Conservation (phyloP, 148 eudicot genomes). For the Pharnaceum exiguum region DNA sequence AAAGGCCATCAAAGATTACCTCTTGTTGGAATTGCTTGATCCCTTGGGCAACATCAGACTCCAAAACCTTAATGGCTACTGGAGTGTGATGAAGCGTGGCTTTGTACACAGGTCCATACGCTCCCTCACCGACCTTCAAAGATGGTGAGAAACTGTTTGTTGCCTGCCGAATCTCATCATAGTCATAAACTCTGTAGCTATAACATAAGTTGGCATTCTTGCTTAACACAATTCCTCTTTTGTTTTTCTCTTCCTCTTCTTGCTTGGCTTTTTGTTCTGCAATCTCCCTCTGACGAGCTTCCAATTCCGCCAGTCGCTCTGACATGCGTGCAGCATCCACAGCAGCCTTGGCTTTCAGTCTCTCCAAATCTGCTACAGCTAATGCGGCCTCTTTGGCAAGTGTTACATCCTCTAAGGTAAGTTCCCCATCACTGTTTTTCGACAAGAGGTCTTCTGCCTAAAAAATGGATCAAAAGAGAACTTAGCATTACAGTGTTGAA, state of each 20-base stretch:
- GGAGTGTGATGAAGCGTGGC: constrained; percentile 60
- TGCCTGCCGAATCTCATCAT: constrained; percentile 63
- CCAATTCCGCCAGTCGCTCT: constrained; percentile 47
- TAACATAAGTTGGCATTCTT: constrained; percentile 1
- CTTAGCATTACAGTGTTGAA: neutral
- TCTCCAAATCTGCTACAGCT: constrained; percentile 52
- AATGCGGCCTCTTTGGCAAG: constrained; percentile 39
- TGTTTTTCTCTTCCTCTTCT: constrained; percentile 31
- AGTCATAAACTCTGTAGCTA: constrained; percentile 41
- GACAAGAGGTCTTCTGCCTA: constrained; percentile 28
- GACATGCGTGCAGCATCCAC: constrained; percentile 59
- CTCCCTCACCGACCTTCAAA: constrained; percentile 81
- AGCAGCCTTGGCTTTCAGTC: constrained; percentile 45
- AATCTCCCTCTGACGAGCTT: constrained; percentile 34
- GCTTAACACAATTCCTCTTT: constrained; percentile 18
- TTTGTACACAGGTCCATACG: constrained; percentile 84
- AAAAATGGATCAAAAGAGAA: neutral
- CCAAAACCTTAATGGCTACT: constrained; percentile 80
- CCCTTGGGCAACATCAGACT: constrained; percentile 66
- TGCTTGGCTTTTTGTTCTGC: constrained; percentile 34
- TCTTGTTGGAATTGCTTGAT: constrained; percentile 62
- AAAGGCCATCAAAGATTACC: constrained; percentile 28
- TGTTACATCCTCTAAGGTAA: constrained; percentile 27
- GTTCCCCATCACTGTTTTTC: constrained; percentile 33
- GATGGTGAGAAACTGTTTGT: constrained; percentile 53